phyloP scores from a whole-genome alignment of 768 basidiomycete species.

The Naematelia encephala region DNA sequence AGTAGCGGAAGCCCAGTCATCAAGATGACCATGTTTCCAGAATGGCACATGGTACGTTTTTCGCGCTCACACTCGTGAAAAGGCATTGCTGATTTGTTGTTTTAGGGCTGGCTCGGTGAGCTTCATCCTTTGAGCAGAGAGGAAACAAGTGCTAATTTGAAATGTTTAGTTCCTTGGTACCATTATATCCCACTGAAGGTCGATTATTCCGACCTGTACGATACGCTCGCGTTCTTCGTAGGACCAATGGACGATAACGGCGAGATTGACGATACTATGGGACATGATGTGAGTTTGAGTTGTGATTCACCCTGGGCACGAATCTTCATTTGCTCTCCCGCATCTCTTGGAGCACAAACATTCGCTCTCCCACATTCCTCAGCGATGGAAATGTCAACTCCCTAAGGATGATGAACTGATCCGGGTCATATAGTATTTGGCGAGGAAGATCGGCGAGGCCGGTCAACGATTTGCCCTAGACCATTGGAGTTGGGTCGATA shows the following conservation, averaged over 20 bases:
- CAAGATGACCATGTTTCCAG: constrained; percentile 70
- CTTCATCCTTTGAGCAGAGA: not conserved
- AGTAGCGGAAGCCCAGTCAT: constrained; percentile 64
- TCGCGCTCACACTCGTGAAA: not conserved
- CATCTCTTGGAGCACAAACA: no score
- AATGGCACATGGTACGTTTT: constrained; percentile 58
- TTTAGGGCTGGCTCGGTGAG: constrained; percentile 39
- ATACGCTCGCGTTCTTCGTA: constrained; percentile 69
- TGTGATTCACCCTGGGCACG: no score
- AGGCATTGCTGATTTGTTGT: not conserved
- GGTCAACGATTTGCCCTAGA: constrained; percentile 45
- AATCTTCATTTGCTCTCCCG: no score
- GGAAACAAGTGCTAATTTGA: constrained; percentile 8
- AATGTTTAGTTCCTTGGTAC: constrained; percentile 60
- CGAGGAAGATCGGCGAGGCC: constrained; percentile 47
- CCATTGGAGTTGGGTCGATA: constrained; percentile 49
- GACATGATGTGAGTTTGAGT: constrained; percentile 58
- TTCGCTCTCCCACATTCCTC: no score
- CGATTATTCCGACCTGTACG: constrained; percentile 67
- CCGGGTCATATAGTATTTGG: constrained; percentile 41
- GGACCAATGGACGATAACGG: constrained; percentile 55
- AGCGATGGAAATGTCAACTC: no score
- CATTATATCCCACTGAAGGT: constrained; percentile 69
- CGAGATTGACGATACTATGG: constrained; percentile 55
- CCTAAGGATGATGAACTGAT: no score